A percentile compares a stretch with the other conserved stretches of the same genome.
phyloP scores from a whole-genome alignment of 306 rosid species.

The Erythrophleum fordii region DNA sequence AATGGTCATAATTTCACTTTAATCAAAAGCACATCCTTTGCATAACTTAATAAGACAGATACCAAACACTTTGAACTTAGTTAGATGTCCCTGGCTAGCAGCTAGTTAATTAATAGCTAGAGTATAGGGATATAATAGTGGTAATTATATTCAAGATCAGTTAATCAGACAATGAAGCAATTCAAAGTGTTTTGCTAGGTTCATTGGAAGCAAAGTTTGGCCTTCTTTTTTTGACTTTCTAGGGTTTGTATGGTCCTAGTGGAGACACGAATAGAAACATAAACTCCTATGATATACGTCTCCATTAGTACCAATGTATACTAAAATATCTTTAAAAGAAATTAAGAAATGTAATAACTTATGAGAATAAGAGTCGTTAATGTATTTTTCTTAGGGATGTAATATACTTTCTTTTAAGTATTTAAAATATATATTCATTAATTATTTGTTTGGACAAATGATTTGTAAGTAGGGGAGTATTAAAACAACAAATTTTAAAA shows the following conservation, averaged over 20 bases:
- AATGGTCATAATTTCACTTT: slow-evolving; percentile 37
- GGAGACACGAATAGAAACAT: slow-evolving; percentile 42
- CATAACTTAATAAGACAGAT: slow-evolving; percentile 39
- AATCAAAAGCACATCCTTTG: slow-evolving; percentile 13
- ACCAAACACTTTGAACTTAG: slow-evolving; percentile 48
- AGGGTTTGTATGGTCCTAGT: slow-evolving; percentile 43
- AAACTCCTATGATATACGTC: slow-evolving; percentile 35
- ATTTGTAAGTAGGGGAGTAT: no score
- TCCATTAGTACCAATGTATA: not conserved
- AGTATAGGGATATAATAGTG: slow-evolving; percentile 8
- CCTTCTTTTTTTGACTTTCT: slow-evolving; percentile 67
- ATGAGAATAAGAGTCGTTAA: no score
- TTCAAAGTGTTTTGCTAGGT: slow-evolving; percentile 53
- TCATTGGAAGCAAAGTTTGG: slow-evolving; percentile 56
- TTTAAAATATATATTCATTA: no score
- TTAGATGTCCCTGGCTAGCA: slow-evolving; percentile 6
- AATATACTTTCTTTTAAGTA: no score
- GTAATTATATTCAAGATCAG: slow-evolving; percentile 27
- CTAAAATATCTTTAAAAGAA: not conserved
- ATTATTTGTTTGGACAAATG: no score
- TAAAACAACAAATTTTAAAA: no score
- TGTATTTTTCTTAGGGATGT: no score
- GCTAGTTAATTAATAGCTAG: not conserved
- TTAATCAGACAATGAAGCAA: slow-evolving; percentile 29
- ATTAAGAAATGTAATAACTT: no score